These are phyloP conservation scores for Sporothrix luriei DNA, from an alignment of 2,329 filamentous ascomycete genomes.

Conservation along the genomic window DNA sequence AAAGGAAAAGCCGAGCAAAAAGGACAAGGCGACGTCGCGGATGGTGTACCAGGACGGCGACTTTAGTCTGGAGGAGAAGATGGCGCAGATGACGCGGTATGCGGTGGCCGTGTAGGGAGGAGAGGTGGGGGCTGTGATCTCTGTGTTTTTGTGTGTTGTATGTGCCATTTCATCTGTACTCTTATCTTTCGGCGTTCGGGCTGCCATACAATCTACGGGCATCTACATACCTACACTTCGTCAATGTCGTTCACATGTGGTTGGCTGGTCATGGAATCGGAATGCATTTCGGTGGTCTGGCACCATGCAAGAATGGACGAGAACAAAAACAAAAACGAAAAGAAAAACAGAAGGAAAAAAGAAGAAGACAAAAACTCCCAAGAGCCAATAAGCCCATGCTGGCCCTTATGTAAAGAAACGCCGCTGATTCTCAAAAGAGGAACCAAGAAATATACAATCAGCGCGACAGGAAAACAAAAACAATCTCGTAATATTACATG, in stretches of 20 bases:
- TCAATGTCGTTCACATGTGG: background rate
- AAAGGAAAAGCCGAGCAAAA: conserved; percentile 55
- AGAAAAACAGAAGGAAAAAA: background rate
- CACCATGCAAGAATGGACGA: conserved; percentile 9
- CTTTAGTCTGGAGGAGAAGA: conserved; percentile 84
- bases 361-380: background rate
- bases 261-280: background rate
- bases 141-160: too few species aligned
- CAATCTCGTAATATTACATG: conserved; percentile 21
- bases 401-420: background rate
- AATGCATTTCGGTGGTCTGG: background rate
- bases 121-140: too few species aligned
- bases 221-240: background rate
- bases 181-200: background rate
- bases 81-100: conserved; percentile 78
- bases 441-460: background rate
- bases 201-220: conserved; percentile 8
- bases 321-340: background rate
- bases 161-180: background rate
- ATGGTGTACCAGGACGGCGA: conserved; percentile 83
- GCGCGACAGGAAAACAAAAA: conserved; percentile 1
- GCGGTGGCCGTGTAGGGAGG: conserved; percentile 43
- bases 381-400: conserved; percentile 15
- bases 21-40: conserved; percentile 56
- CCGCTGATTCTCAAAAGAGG: background rate